Percentiles rank a stretch among this genome's conserved stretches.
Evolutionary conservation across 257 asterid species (phyloP).

Genomic region (Petrea volubilis): DNA sequence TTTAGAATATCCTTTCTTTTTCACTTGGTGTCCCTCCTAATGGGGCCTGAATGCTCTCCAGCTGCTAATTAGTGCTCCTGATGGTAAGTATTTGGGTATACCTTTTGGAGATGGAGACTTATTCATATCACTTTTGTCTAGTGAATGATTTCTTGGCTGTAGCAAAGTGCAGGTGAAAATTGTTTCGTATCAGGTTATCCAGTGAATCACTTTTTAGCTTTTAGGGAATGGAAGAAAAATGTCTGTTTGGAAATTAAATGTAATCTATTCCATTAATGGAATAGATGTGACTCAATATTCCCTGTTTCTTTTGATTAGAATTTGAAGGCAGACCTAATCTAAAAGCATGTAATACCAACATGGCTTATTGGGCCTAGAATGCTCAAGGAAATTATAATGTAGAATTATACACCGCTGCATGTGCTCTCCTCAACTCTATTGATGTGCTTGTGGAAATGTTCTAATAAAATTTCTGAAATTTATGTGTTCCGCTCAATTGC

Average conservation of each 20-base stretch:
- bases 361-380: not conserved
- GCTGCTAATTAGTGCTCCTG: not conserved
- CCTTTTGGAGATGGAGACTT: not conserved
- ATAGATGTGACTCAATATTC: not conserved
- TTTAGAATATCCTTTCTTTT: not conserved
- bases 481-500: not conserved
- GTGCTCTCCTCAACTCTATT: constrained; percentile 7
- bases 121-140: not conserved
- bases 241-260: not conserved
- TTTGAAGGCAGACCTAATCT: not conserved
- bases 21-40: not conserved
- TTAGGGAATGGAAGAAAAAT: not conserved
- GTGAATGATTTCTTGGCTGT: too few species aligned
- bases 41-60: not conserved
- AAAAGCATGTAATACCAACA: not conserved
- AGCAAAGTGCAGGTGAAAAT: too few species aligned
- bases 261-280: not conserved
- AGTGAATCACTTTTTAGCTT: not conserved
- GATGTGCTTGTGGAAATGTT: constrained; percentile 1
- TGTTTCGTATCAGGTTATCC: too few species aligned
- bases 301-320: not conserved
- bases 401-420: not conserved
- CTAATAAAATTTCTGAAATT: not conserved
- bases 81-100: not conserved
- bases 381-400: not conserved